Percentiles rank a stretch among this genome's conserved stretches.
phyloP scores from a whole-genome alignment of 371 early-diverging fungal species.

The Chytridium lagenaria region DNA sequence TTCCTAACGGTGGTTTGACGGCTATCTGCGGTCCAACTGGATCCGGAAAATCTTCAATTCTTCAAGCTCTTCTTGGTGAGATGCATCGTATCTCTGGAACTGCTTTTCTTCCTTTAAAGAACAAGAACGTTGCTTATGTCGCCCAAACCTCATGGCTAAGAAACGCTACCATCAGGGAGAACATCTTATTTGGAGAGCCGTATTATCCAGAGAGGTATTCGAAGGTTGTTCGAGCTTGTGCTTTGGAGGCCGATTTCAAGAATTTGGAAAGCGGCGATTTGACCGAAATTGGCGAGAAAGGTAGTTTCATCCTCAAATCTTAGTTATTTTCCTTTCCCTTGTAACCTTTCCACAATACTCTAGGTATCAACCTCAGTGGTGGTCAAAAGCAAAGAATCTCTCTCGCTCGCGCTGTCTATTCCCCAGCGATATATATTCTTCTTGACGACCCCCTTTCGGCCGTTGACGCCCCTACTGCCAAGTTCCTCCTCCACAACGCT shows the following conservation, averaged over 20 bases:
- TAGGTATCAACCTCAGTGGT: conserved; percentile 52
- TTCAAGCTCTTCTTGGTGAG: conserved; percentile 40
- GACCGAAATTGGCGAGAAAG: conserved; percentile 85
- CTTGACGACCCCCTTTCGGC: conserved; percentile 68
- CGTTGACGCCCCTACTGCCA: conserved; percentile 86
- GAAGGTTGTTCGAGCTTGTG: conserved; percentile 50
- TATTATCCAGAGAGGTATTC: conserved; percentile 54
- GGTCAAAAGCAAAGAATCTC: conserved; percentile 49
- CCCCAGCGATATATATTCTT: conserved; percentile 37
- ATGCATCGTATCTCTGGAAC: conserved; percentile 19
- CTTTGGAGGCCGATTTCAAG: conserved; percentile 50
- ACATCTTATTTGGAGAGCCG: conserved; percentile 60
- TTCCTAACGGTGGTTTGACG: conserved; percentile 67
- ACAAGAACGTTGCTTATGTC: conserved; percentile 51
- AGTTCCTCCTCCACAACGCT: conserved; percentile 64
- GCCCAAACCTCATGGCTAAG: conserved; percentile 61
- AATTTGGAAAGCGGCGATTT: conserved; percentile 77
- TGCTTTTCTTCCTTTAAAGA: conserved; percentile 24
- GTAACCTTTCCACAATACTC: too few species aligned
- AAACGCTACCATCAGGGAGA: conserved; percentile 65
- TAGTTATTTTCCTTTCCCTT: conserved; percentile 12
- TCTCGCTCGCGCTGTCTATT: conserved; percentile 43
- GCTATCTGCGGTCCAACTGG: conserved; percentile 69
- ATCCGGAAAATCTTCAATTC: conserved; percentile 70
- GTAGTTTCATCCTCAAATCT: conserved; percentile 14